These are phyloP conservation scores for Terfezia boudieri DNA, from an alignment of 495 filamentous ascomycete species.

Conservation along the genomic window DNA sequence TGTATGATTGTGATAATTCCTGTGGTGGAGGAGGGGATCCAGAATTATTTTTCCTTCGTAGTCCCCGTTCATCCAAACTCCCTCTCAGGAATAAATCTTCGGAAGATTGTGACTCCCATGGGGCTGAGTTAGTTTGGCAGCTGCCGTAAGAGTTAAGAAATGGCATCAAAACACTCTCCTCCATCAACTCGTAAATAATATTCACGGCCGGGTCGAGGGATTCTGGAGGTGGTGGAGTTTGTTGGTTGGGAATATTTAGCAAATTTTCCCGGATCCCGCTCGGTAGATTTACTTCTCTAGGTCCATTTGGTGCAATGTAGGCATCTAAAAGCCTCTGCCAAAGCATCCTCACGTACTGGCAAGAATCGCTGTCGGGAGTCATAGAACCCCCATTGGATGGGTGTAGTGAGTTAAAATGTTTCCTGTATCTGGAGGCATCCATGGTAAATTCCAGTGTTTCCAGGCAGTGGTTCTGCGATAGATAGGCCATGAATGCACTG, in stretches of 20 bases:
- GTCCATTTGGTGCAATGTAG: conserved; percentile 60
- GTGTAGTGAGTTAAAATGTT: conserved; percentile 39
- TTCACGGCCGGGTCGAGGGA: conserved; percentile 70
- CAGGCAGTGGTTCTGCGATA: conserved; percentile 92
- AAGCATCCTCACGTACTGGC: conserved; percentile 50
- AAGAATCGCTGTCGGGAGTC: conserved; percentile 31
- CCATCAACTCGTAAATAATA: conserved; percentile 89
- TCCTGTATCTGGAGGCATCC: conserved; percentile 75
- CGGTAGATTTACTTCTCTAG: conserved; percentile 82
- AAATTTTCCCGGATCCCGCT: conserved; percentile 63
- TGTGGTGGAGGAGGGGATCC: conserved; percentile 10
- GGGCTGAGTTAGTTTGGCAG: conserved; percentile 19
- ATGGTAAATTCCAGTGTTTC: conserved; percentile 96
- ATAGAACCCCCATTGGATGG: conserved; percentile 22
- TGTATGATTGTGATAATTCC: conserved; percentile 20
- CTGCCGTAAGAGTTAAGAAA: conserved; percentile 41
- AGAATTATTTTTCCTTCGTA: conserved; percentile 15
- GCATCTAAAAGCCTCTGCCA: conserved; percentile 44
- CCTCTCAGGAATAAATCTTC: conserved; percentile 19
- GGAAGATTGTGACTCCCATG: conserved; percentile 16
- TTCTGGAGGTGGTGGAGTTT: conserved; percentile 52
- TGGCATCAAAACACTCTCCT: conserved; percentile 73
- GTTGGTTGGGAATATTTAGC: conserved; percentile 35
- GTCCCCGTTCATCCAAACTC: conserved; percentile 20
- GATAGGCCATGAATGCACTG: conserved; percentile 84